A percentile compares a stretch with the other conserved stretches of the same genome.
phyloP scores from a whole-genome alignment of 140 eudicot species.

The Senecio squalidus region DNA sequence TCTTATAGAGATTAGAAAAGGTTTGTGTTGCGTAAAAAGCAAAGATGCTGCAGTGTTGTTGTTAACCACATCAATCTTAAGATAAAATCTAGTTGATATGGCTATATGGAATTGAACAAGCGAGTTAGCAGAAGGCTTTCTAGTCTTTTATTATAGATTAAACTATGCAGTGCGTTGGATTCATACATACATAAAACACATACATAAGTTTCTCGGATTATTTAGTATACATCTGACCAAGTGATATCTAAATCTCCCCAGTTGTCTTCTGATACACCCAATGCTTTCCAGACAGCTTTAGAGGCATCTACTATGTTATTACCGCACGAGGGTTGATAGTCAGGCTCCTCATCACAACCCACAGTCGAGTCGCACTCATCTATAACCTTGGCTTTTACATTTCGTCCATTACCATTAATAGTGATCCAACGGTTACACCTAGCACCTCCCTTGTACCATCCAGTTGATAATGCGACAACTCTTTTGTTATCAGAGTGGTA shows the following conservation, averaged over 20 bases:
- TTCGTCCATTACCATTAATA: slow-evolving; percentile 13
- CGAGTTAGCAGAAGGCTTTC: no score
- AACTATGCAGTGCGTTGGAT: no score
- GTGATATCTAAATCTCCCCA: slow-evolving; percentile 11
- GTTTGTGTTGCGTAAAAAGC: not conserved
- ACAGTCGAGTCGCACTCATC: slow-evolving; percentile 18
- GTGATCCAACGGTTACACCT: slow-evolving; percentile 14
- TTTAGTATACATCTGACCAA: slow-evolving; percentile 8
- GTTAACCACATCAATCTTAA: no score
- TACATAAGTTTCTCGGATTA: no score
- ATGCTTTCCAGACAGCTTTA: slow-evolving; percentile 19
- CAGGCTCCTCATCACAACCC: slow-evolving; percentile 24
- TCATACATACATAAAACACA: not conserved
- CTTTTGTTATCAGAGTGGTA: slow-evolving; percentile 11
- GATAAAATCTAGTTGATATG: no score
- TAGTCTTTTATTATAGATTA: no score
- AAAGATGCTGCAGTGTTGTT: not conserved
- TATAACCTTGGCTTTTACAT: slow-evolving; percentile 16
- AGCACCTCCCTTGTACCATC: slow-evolving; percentile 14
- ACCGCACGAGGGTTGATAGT: slow-evolving; percentile 13
- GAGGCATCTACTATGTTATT: slow-evolving; percentile 25
- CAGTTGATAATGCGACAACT: slow-evolving; percentile 20
- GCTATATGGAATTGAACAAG: no score
- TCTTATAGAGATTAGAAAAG: not conserved
- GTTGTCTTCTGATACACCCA: slow-evolving; percentile 10